Evolutionary conservation across 2,329 filamentous ascomycete genomes (phyloP).

Genomic region (Ceratocystis huliohia): DNA sequence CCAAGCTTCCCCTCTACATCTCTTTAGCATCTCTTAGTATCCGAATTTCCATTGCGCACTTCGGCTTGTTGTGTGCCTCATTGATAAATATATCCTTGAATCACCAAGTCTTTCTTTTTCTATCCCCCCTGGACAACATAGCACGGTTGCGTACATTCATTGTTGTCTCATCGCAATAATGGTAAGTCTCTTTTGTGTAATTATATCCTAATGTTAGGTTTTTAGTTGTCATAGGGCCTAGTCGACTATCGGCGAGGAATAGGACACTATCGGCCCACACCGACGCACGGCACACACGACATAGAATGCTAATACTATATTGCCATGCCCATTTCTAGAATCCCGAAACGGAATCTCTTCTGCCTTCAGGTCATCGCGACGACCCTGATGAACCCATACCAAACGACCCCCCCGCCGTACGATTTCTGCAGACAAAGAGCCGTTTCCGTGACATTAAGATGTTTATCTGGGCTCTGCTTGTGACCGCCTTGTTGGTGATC

Average conservation of each 20-base stretch:
- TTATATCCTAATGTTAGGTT: background rate
- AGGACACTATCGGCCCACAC: background rate
- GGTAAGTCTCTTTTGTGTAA: conserved; percentile 16
- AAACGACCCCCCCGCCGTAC: conserved; percentile 23
- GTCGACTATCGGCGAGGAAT: background rate
- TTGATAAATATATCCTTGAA: conserved; percentile 1
- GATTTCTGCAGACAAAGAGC: conserved; percentile 20
- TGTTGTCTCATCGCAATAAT: conserved; percentile 11
- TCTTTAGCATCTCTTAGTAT: no score
- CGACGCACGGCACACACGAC: background rate
- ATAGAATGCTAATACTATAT: background rate
- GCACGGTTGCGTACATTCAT: background rate
- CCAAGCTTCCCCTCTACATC: background rate
- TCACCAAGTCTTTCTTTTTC: background rate
- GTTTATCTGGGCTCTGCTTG: conserved; percentile 71
- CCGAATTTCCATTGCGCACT: background rate
- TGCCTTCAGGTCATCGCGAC: conserved; percentile 26
- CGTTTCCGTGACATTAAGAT: conserved; percentile 58
- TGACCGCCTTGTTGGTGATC: conserved; percentile 65
- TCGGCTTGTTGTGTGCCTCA: background rate
- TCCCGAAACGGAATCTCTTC: conserved; percentile 25
- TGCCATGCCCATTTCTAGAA: background rate
- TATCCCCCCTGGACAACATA: background rate
- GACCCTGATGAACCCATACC: conserved; percentile 26
- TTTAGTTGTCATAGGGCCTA: background rate